A percentile compares a stretch with the other conserved stretches of the same genome.
Evolutionary conservation across 2,329 filamentous ascomycete species (phyloP).

Genomic region (Colletotrichum noveboracense): DNA sequence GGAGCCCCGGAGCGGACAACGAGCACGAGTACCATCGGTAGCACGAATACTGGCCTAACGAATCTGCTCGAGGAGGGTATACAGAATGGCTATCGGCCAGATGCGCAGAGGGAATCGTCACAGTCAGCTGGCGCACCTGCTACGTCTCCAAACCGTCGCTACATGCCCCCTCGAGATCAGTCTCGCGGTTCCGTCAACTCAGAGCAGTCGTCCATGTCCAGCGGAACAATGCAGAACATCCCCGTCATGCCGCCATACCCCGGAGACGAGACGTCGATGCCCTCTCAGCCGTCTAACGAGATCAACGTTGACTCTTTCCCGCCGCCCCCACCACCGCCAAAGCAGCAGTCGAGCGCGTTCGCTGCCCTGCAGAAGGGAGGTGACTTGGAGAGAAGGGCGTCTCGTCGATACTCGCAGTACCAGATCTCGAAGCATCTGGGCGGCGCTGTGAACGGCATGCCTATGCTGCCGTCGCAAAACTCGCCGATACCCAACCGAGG

Average conservation of each 20-base stretch:
- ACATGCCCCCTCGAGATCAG: constrained; percentile 54
- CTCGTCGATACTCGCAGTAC: constrained; percentile 92
- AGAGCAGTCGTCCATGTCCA: constrained; percentile 74
- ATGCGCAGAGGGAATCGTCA: constrained; percentile 27
- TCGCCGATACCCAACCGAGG: constrained; percentile 86
- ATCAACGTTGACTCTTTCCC: constrained; percentile 70
- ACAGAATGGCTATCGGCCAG: constrained; percentile 55
- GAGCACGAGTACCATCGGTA: constrained; percentile 64
- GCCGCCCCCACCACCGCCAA: constrained; percentile 70
- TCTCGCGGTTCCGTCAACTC: constrained; percentile 57
- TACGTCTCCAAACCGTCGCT: constrained; percentile 53
- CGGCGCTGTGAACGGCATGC: constrained; percentile 79
- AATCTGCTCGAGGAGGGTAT: constrained; percentile 65
- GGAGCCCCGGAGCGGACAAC: constrained; percentile 54
- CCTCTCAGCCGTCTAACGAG: constrained; percentile 41
- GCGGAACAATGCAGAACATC: constrained; percentile 76
- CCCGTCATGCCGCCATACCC: constrained; percentile 78
- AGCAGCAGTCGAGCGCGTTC: constrained; percentile 87
- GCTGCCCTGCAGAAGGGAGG: constrained; percentile 90
- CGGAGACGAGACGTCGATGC: constrained; percentile 52
- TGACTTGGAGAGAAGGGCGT: constrained; percentile 90
- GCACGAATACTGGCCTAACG: constrained; percentile 62
- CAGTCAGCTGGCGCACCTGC: constrained; percentile 18
- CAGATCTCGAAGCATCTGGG: constrained; percentile 96
- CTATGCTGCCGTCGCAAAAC: constrained; percentile 84